Conservation (phyloP, 164 flowering plant species). For the Buxus sempervirens region DNA sequence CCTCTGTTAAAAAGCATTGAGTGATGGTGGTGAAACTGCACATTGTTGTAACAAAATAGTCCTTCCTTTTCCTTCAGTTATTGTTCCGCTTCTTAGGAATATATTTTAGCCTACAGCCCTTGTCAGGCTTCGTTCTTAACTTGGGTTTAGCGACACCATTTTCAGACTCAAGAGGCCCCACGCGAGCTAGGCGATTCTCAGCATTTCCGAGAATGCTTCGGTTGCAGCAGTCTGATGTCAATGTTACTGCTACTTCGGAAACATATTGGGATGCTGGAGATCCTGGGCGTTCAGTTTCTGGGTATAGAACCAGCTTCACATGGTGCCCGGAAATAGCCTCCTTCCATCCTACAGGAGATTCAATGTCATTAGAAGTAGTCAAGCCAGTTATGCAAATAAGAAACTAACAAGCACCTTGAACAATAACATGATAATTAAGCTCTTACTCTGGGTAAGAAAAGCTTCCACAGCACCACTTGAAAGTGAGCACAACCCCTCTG, state of each 20-base stretch:
- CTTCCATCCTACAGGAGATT: slow-evolving; percentile 68
- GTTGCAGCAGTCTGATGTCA: slow-evolving; percentile 14
- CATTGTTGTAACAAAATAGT: slow-evolving; percentile 19
- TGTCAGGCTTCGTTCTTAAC: slow-evolving; percentile 40
- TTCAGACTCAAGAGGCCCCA: slow-evolving; percentile 13
- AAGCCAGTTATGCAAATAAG: too few species aligned
- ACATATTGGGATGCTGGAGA: slow-evolving; percentile 18
- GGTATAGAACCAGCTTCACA: slow-evolving; percentile 45
- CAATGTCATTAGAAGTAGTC: neutral
- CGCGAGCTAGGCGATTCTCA: slow-evolving; percentile 26
- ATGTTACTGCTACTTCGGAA: neutral
- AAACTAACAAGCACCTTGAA: neutral
- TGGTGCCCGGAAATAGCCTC: slow-evolving; percentile 68
- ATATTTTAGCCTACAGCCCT: slow-evolving; percentile 48
- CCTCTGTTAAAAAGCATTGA: slow-evolving; percentile 51
- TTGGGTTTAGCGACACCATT: slow-evolving; percentile 25
- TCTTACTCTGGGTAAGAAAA: slow-evolving; percentile 69
- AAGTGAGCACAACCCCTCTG: slow-evolving; percentile 25
- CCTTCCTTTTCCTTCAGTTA: slow-evolving; percentile 15
- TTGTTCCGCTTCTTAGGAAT: slow-evolving; percentile 49
- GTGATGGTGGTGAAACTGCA: slow-evolving; percentile 31
- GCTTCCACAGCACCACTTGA: slow-evolving; percentile 45
- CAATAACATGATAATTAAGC: neutral
- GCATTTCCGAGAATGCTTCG: slow-evolving; percentile 26
- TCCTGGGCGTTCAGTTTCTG: slow-evolving; percentile 33